These are phyloP conservation scores for Acer yangbiense DNA, from an alignment of 345 rosid genomes.

Conservation along the genomic window DNA sequence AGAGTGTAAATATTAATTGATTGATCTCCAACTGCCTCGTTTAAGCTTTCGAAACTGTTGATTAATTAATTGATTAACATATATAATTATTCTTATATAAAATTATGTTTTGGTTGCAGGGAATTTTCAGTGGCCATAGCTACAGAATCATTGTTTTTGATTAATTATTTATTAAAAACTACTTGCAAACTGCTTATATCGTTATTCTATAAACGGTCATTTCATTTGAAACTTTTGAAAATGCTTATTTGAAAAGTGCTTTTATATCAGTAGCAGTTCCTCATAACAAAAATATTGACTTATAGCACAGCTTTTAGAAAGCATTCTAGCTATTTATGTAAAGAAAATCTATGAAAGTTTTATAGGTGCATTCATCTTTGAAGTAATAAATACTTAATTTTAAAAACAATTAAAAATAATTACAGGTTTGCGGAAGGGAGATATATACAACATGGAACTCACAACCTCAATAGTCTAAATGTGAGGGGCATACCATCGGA, in stretches of 20 bases:
- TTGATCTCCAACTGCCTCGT: constrained; percentile 7
- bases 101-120: background rate
- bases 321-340: background rate
- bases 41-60: background rate
- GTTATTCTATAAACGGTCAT: constrained; percentile 5
- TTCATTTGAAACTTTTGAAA: background rate
- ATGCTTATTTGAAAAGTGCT: background rate
- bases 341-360: no score
- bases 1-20: background rate
- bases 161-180: background rate
- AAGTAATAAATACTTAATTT: no score
- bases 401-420: no score
- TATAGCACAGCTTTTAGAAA: background rate
- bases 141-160: constrained; percentile 15
- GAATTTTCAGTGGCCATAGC: constrained; percentile 13
- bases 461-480: no score
- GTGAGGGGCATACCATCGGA: no score
- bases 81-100: background rate
- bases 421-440: no score
- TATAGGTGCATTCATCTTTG: no score
- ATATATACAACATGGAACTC: no score
- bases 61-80: background rate
- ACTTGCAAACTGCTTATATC: background rate
- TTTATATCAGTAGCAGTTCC: background rate
- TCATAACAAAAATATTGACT: background rate